Conservation (phyloP, 257 asterid genomes). For the Verbascum thapsus region DNA sequence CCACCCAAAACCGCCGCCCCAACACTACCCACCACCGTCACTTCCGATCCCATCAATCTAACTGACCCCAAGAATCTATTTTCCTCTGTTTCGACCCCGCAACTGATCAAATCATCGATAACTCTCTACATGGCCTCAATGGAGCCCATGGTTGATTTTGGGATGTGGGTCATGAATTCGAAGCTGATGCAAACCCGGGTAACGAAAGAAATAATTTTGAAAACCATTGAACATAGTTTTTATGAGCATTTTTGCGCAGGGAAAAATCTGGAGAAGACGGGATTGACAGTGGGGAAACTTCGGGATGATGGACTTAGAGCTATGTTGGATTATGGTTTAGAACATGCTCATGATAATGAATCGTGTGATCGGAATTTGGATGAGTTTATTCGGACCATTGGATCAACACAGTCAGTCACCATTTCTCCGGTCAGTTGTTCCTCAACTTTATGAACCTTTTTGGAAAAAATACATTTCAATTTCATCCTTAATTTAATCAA, state of each 20-base stretch:
- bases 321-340: constrained; percentile 88
- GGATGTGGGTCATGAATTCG: constrained; percentile 56
- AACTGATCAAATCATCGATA: constrained; percentile 46
- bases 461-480: too few relatives aligned
- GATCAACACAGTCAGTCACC: constrained; percentile 38
- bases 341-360: constrained; percentile 57
- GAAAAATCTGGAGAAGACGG: constrained; percentile 44
- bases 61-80: constrained; percentile 47
- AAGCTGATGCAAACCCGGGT: constrained; percentile 42
- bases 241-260: constrained; percentile 89
- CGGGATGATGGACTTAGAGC: constrained; percentile 52
- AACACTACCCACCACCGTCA: not conserved
- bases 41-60: constrained; percentile 16
- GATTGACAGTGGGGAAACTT: constrained; percentile 42
- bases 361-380: constrained; percentile 59
- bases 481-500: too few relatives aligned
- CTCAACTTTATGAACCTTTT: too few relatives aligned
- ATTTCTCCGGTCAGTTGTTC: constrained; percentile 45
- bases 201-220: constrained; percentile 36
- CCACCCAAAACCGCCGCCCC: constrained; percentile 6
- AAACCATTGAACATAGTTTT: constrained; percentile 43
- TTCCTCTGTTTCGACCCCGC: constrained; percentile 45
- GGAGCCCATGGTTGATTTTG: constrained; percentile 55
- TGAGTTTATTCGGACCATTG: constrained; percentile 51
- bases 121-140: constrained; percentile 49